These are phyloP conservation scores for Geoglossum cookeanum DNA, from an alignment of 2,329 filamentous ascomycete genomes.

Conservation along the genomic window DNA sequence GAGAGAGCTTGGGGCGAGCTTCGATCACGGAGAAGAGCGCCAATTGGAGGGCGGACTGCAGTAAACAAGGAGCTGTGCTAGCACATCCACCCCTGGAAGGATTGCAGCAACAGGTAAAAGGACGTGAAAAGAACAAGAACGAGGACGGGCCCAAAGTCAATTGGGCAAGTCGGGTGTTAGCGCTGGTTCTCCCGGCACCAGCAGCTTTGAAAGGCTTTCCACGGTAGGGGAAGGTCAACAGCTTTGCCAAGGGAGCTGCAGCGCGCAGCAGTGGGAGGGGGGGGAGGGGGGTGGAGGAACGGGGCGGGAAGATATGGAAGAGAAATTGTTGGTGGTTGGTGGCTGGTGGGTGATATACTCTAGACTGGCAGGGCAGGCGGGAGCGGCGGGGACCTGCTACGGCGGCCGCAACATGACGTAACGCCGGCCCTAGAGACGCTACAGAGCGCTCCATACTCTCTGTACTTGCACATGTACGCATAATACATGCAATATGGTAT, in stretches of 20 bases:
- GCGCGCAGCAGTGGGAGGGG: neutral
- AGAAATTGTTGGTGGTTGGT: no score
- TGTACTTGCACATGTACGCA: no score
- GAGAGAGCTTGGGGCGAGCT: neutral
- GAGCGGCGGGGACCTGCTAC: no score
- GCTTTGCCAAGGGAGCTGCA: neutral
- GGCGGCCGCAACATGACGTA: no score
- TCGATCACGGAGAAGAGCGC: neutral
- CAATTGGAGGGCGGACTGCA: neutral
- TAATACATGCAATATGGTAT: no score
- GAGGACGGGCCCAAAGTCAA: neutral
- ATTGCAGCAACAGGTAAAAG: neutral
- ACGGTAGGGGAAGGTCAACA: neutral
- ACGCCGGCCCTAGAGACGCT: no score
- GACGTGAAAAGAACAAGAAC: no score
- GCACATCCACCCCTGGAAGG: neutral
- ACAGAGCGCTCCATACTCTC: no score
- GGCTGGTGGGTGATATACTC: no score
- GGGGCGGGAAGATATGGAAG: no score
- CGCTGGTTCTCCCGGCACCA: neutral
- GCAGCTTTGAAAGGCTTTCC: neutral
- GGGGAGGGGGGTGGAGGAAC: neutral
- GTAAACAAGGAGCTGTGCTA: neutral
- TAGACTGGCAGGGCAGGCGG: no score
- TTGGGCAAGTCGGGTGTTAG: neutral